phyloP scores from a whole-genome alignment of 179 eudicot species.

The Nepenthes alata region DNA sequence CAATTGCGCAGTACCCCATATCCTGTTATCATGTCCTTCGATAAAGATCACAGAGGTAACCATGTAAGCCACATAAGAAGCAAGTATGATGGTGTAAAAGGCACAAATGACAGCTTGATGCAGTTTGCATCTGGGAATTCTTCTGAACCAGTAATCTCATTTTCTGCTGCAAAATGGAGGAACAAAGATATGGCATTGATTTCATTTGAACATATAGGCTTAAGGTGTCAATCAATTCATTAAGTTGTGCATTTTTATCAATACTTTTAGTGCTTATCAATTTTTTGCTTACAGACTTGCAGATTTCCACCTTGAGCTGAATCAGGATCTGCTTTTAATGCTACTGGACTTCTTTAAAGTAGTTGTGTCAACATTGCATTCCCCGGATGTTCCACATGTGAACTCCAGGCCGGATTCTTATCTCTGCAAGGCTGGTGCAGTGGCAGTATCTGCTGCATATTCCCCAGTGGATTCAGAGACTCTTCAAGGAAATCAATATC shows the following conservation, averaged over 20 bases:
- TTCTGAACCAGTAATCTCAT: constrained; percentile 48
- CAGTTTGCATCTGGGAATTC: constrained; percentile 31
- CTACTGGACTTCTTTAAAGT: constrained; percentile 56
- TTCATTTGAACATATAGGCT: constrained; percentile 62
- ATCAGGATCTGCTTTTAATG: constrained; percentile 71
- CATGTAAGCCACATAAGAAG: constrained; percentile 27
- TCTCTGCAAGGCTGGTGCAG: constrained; percentile 20
- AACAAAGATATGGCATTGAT: constrained; percentile 48
- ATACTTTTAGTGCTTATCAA: neutral
- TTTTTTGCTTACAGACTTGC: constrained; percentile 51
- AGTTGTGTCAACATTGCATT: constrained; percentile 30
- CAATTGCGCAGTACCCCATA: constrained; percentile 66
- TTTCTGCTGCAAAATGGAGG: constrained; percentile 81
- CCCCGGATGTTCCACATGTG: constrained; percentile 20
- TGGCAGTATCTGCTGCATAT: constrained; percentile 13
- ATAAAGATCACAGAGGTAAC: constrained; percentile 38
- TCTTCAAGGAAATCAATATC: constrained; percentile 20
- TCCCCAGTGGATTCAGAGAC: constrained; percentile 14
- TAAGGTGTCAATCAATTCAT: constrained; percentile 39
- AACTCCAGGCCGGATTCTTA: constrained; percentile 21
- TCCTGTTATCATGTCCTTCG: constrained; percentile 77
- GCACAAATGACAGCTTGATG: constrained; percentile 27
- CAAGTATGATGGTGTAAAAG: constrained; percentile 34
- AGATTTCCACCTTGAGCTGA: constrained; percentile 78
- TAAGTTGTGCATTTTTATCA: neutral